Conservation (phyloP, 2,329 filamentous ascomycete species). For the Fusarium marasasianum region DNA sequence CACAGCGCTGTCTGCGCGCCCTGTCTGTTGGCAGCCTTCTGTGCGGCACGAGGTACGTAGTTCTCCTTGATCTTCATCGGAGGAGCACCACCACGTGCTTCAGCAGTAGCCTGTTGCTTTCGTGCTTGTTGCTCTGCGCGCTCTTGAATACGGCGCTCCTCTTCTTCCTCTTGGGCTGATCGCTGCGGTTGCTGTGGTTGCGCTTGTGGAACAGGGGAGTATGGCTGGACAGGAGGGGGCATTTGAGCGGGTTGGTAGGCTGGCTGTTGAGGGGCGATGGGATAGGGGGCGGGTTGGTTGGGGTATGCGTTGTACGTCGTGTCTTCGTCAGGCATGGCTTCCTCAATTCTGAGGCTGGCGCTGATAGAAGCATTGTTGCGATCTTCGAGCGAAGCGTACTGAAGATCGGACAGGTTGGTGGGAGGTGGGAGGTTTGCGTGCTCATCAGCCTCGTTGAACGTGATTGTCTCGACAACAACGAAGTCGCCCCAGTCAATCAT, state of each 20-base stretch:
- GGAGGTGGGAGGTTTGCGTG: conserved; percentile 86
- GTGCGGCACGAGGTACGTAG: conserved; percentile 86
- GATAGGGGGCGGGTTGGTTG: conserved; percentile 48
- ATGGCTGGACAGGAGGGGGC: conserved; percentile 53
- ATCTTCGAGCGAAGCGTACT: conserved; percentile 94
- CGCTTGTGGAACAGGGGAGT: conserved; percentile 27
- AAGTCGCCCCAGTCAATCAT: conserved; percentile 99
- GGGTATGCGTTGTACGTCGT: conserved; percentile 64
- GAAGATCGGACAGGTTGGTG: conserved; percentile 87
- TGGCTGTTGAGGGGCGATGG: conserved; percentile 52
- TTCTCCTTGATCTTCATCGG: conserved; percentile 93
- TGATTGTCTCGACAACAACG: conserved; percentile 91
- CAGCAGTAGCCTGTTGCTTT: conserved; percentile 81
- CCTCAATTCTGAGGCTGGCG: conserved; percentile 86
- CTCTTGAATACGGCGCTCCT: conserved; percentile 71
- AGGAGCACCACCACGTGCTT: conserved; percentile 72
- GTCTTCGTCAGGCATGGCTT: conserved; percentile 87
- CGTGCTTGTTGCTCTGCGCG: conserved; percentile 67
- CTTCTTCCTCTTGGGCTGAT: conserved; percentile 67
- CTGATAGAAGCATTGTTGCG: conserved; percentile 90
- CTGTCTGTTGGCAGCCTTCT: conserved; percentile 73
- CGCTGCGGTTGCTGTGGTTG: conserved; percentile 43
- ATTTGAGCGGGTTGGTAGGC: conserved; percentile 47
- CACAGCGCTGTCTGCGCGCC: conserved; percentile 78
- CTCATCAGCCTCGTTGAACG: conserved; percentile 91